Evolutionary conservation across 2,329 filamentous ascomycete genomes (phyloP), one percentile per base, ranked within the genome.

Genomic region (Colletotrichum sansevieriae): DNA sequence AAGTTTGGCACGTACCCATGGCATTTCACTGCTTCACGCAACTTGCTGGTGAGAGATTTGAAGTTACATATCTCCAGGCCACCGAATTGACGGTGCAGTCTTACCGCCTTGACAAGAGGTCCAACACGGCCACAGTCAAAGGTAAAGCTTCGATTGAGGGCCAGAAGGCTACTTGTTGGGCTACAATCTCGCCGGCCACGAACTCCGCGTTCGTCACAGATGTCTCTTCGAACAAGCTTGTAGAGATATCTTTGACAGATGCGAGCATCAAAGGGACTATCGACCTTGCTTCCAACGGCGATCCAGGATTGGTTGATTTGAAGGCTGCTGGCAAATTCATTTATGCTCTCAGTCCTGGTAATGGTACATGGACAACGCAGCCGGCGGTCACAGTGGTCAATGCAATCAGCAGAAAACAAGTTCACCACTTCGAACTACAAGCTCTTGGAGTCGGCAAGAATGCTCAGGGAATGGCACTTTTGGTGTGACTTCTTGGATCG

Each of bases 151-250:
- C 74, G 1, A 77, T 91, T 12, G 77, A 78, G 0, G 84, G 80
- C 43, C 88, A 91, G 73, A 75, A 69, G 7, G 85, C 86, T 1
- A 88, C 86, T 0, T 91, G 88, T 75, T 91, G 88, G 88, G 82
- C 79, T 0, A 79, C 86, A 1, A 78, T 89, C 46, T 86, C 85
- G 0, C 65, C 77, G 0, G 75, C 77, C 0, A 87, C 85, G 0
- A 76, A 80, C 8, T 86, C 82, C 0, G 86, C 84, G 0, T 91
- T 88, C 66, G 86, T 91, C 3, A 85, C 87, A 0, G 89, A 91
- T 70, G 86, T 85, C 0, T 83, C 65, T 0, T 72, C 78, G 3
- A 85, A 88, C 73, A 80, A 83, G 3, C 72, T 91, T 0, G 82
- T 90, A 0, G 87, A 91, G 77, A 84, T 91, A 79, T 84, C 83